Evolutionary conservation across 2,329 filamentous ascomycete genomes (phyloP), one percentile per base, ranked within the genome.

Genomic region (Tricladium varicosporioides): DNA sequence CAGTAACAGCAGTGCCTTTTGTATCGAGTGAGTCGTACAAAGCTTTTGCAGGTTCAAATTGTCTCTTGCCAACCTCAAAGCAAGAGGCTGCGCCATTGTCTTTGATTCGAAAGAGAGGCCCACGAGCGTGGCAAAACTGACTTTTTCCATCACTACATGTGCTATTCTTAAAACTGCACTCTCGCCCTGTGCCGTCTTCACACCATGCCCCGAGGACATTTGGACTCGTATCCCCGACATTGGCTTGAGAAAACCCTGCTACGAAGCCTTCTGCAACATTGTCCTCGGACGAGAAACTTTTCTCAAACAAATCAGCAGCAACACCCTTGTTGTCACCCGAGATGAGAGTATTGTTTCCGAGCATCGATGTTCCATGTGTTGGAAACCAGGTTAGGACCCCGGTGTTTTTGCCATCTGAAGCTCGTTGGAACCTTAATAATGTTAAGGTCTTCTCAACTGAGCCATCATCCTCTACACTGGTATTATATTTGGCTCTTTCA

Each of bases 321-420:
- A 96, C 91, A 11, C 93, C 93, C 75, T 97, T 97, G 76, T 97
- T 97, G 72, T 97, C 93, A n/a, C 91, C 93, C 2, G 92, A 87
- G 51, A 94, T 84, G 13, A 96, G 79, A 0, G 92, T 97, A 73
- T 96, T 96, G 74, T 97, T 97, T 54, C 89, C 88, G 19, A 92
- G 84, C 73, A 97, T 83, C 0, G 91, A 96, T 0, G 93, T 97
- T 48, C 92, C 92, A 71, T 97, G 93, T 0, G 92, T 89, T 2
- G 93, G 85, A 71, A 93, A 96, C 90, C 92, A 97, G 14, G 91
- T 94, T 57, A 97, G 74, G 0, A 95, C 78, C 11, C 91, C 92
- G 44, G 91, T 83, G 56, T 87, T 87, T 73, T 91, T 92, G 48
- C 81, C 80, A 67, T 94, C 90, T 0, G 83, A 87, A 9, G 83